Base-by-base conservation (phyloP, 2,329 filamentous ascomycete species). In the Alternaria ethzedia region DNA sequence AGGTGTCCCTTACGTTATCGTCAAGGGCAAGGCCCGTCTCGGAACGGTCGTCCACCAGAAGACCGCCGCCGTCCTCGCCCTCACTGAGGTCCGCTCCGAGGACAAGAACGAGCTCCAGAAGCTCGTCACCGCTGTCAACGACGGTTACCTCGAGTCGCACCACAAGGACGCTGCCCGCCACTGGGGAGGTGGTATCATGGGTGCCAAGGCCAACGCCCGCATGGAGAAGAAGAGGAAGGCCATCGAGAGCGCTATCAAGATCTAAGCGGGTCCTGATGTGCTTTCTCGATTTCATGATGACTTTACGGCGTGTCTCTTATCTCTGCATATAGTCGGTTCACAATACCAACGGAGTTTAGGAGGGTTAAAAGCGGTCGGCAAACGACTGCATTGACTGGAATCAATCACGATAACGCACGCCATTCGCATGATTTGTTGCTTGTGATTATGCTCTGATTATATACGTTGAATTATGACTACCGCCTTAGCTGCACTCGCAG, bases 161-260 rank as follows among this genome's bases (percentile, higher is more conserved):
- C 92, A 92, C 83, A 95, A 98, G 86, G 91, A 94, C 82, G 85
- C 88, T 79, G 91, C 93, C 85, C 90, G 91, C 83, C 92, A 95
- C 86, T 99, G 96, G 96, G 96, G 96, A 87, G 96, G 96, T 89
- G 96, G 96, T 85, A 97, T 99, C 87, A 97, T 99, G 94, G 90
- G 96, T 80, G 88, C 90, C 83, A 99, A 99, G 93, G 94, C 96
- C 81, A 89, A 89, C 74, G 89, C 88, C 71, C 85, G 86, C 77
- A 86, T 86, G 80, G 87, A 89, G 84, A 97, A 97, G 92, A 93
- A 93, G 88, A 89, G 91, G 86, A 97, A 97, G 91, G 94, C 94
- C 81, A 81, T 96, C 70, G 96, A 98, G 86, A 85, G 85, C 81
- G 94, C 96, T 82, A 94, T 97, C 89, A 98, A 98, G 92, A 96